phyloP scores from a whole-genome alignment of 805 yeast species.

The Teunomyces cretensis region DNA sequence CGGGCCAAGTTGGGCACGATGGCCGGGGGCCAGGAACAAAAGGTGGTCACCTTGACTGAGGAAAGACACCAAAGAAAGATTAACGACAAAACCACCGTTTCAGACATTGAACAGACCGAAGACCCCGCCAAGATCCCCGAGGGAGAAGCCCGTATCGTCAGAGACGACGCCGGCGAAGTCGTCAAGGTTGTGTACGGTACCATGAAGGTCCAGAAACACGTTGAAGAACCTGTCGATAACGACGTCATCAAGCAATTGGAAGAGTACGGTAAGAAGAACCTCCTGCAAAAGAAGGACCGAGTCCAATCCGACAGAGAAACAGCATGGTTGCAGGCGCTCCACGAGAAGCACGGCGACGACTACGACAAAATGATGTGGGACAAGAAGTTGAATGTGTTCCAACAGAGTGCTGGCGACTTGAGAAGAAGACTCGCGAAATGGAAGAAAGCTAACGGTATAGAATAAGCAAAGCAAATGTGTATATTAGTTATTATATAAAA shows the following conservation, averaged over 20 bases:
- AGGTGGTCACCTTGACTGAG: slow-evolving; percentile 40
- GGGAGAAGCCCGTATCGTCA: slow-evolving; percentile 75
- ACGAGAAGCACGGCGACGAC: slow-evolving; percentile 83
- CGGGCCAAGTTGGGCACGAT: slow-evolving; percentile 60
- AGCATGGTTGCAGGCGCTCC: slow-evolving; percentile 64
- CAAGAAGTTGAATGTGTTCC: slow-evolving; percentile 75
- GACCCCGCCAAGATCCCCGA: slow-evolving; percentile 65
- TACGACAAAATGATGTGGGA: slow-evolving; percentile 92
- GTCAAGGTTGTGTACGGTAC: slow-evolving; percentile 69
- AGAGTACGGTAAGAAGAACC: slow-evolving; percentile 40
- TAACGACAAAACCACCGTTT: slow-evolving; percentile 33
- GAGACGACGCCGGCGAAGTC: slow-evolving; percentile 68
- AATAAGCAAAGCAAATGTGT: slow-evolving; percentile 7
- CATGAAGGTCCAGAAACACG: slow-evolving; percentile 33
- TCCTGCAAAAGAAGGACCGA: slow-evolving; percentile 53
- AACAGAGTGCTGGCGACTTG: slow-evolving; percentile 83
- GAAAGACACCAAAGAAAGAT: slow-evolving; percentile 31
- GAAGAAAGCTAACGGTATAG: slow-evolving; percentile 49
- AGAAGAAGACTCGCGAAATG: slow-evolving; percentile 69
- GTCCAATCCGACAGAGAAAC: slow-evolving; percentile 69
- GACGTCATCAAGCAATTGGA: slow-evolving; percentile 72
- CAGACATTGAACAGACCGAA: slow-evolving; percentile 42
- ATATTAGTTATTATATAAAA: not conserved
- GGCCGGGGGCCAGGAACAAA: slow-evolving; percentile 81
- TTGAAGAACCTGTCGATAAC: slow-evolving; percentile 26